Evolutionary conservation across 768 basidiomycete species (phyloP).

Genomic region (Cyclocybe cylindracea): DNA sequence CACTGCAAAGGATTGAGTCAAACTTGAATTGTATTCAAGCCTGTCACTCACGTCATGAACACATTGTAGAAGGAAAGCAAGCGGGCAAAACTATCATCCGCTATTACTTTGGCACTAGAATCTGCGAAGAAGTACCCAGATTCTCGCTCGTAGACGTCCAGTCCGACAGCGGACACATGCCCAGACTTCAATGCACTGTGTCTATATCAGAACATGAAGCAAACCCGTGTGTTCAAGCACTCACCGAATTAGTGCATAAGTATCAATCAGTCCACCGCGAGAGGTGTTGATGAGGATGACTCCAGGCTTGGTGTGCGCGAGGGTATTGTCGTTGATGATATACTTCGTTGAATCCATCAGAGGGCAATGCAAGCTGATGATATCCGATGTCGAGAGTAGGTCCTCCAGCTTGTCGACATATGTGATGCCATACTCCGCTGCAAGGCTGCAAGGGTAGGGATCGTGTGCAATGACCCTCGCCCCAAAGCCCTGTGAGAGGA

Average conservation of each 20-base stretch:
- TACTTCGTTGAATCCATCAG: slow-evolving; percentile 36
- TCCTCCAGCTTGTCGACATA: slow-evolving; percentile 40
- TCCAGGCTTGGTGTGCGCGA: slow-evolving; percentile 39
- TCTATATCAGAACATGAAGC: background rate
- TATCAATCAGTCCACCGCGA: slow-evolving; percentile 43
- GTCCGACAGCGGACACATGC: slow-evolving; percentile 41
- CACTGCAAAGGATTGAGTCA: slow-evolving; percentile 22
- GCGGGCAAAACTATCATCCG: slow-evolving; percentile 46
- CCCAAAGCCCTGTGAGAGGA: slow-evolving; percentile 39
- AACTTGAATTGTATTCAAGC: background rate
- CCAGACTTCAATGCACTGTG: slow-evolving; percentile 37
- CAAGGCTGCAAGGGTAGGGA: slow-evolving; percentile 33
- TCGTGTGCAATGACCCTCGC: slow-evolving; percentile 42
- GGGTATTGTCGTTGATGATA: slow-evolving; percentile 40
- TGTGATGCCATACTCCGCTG: slow-evolving; percentile 35
- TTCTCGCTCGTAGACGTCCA: slow-evolving; percentile 45
- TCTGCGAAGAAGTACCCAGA: slow-evolving; percentile 44
- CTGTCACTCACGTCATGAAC: slow-evolving; percentile 37
- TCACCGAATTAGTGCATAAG: slow-evolving; percentile 40
- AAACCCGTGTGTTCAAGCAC: background rate
- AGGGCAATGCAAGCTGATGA: slow-evolving; percentile 45
- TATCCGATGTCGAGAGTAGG: slow-evolving; percentile 35
- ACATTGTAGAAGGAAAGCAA: slow-evolving; percentile 48
- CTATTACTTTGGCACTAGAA: slow-evolving; percentile 42
- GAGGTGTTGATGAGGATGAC: slow-evolving; percentile 45